phyloP scores from a whole-genome alignment of 2,329 filamentous ascomycete genomes.

The Colletotrichum aenigma region DNA sequence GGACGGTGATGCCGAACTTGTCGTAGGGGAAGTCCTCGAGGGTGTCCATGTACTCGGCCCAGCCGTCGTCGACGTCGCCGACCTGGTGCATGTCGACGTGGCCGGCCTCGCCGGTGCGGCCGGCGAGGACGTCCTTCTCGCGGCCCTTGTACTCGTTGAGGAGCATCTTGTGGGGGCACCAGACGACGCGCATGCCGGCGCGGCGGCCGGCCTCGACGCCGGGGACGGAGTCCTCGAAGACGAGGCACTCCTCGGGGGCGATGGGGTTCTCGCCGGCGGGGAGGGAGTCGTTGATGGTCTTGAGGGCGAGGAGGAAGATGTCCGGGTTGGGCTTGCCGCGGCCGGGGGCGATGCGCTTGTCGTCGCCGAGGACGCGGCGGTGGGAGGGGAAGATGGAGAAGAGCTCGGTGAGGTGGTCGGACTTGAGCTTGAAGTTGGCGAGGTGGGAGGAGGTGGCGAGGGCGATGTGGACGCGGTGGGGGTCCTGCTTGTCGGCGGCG shows the following conservation, averaged over 20 bases:
- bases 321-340: conserved; percentile 95
- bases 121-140: conserved; percentile 84
- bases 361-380: conserved; percentile 86
- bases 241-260: conserved; percentile 84
- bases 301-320: conserved; percentile 87
- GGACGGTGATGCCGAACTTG: conserved; percentile 61
- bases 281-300: conserved; percentile 81
- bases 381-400: conserved; percentile 70
- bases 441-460: conserved; percentile 81
- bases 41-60: conserved; percentile 58
- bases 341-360: conserved; percentile 75
- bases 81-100: conserved; percentile 58
- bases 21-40: conserved; percentile 62
- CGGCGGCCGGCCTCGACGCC: conserved; percentile 90
- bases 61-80: conserved; percentile 64
- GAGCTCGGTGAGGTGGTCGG: conserved; percentile 60
- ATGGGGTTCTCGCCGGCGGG: conserved; percentile 67
- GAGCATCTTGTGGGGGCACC: conserved; percentile 85
- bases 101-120: conserved; percentile 73
- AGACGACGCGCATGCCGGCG: conserved; percentile 93
- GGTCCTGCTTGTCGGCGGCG: conserved; percentile 25
- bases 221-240: conserved; percentile 94
- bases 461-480: conserved; percentile 72
- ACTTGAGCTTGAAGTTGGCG: conserved; percentile 80
- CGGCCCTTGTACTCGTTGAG: conserved; percentile 76